These are phyloP conservation scores for Dactylellina cionopaga DNA, from an alignment of 2,329 filamentous ascomycete genomes.

Conservation along the genomic window DNA sequence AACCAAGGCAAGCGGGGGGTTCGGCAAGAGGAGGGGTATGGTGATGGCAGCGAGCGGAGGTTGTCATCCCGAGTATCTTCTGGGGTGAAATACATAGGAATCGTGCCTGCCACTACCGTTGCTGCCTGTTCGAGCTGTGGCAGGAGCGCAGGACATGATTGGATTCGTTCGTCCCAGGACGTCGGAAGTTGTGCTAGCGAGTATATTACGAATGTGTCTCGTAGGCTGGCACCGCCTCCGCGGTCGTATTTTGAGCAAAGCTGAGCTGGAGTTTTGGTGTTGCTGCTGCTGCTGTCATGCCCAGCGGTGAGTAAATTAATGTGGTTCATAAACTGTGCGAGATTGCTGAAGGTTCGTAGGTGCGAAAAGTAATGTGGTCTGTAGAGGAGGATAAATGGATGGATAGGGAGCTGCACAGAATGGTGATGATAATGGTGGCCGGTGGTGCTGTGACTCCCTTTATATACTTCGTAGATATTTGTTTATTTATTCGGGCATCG, in stretches of 20 bases:
- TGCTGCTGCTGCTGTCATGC: not conserved
- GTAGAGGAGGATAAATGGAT: too few relatives aligned
- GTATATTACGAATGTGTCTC: constrained; percentile 33
- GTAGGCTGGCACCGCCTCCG: constrained; percentile 24
- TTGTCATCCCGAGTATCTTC: constrained; percentile 15
- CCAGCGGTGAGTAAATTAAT: too few relatives aligned
- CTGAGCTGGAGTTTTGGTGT: constrained; percentile 24
- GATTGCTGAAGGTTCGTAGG: too few relatives aligned
- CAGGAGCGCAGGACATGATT: not conserved
- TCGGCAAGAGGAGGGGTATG: constrained; percentile 7
- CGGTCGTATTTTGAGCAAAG: constrained; percentile 43
- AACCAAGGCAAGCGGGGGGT: constrained; percentile 33
- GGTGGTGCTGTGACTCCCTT: too few relatives aligned
- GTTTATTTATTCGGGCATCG: too few relatives aligned
- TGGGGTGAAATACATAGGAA: constrained; percentile 22
- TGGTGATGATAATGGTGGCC: too few relatives aligned
- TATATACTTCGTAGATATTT: too few relatives aligned
- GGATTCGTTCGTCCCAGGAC: constrained; percentile 6
- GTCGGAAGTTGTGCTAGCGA: constrained; percentile 12
- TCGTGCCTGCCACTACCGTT: constrained; percentile 1
- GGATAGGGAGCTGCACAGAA: too few relatives aligned
- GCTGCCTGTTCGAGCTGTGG: constrained; percentile 1
- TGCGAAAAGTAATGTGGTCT: too few relatives aligned
- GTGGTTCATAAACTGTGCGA: too few relatives aligned
- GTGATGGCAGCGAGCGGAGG: constrained; percentile 23